Conservation (phyloP, 1,284 basidiomycete species). For the Schizopora paradoxa region DNA sequence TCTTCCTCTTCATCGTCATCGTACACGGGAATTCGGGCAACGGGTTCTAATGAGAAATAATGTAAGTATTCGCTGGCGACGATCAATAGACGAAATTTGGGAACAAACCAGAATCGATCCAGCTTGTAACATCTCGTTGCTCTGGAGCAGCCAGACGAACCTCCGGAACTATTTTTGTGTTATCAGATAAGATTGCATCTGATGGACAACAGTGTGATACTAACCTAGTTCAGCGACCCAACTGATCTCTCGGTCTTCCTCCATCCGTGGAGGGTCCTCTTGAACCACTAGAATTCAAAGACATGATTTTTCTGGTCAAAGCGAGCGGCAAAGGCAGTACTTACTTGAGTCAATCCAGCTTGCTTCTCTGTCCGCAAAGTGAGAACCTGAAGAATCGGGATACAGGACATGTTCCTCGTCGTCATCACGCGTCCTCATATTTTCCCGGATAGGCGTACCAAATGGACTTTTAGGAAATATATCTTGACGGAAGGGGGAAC, state of each 20-base stretch:
- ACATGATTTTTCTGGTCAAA: constrained; percentile 37
- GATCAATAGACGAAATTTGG: neutral
- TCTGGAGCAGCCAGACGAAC: constrained; percentile 22
- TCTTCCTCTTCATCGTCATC: constrained; percentile 38
- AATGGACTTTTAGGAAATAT: constrained; percentile 66
- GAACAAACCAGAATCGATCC: constrained; percentile 14
- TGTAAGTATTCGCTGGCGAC: neutral
- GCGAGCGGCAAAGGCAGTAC: neutral
- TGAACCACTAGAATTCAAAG: constrained; percentile 28
- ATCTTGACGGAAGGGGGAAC: constrained; percentile 46
- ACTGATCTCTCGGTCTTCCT: constrained; percentile 56
- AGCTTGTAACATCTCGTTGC: constrained; percentile 10
- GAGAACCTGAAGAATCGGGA: constrained; percentile 23
- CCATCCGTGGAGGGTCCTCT: neutral
- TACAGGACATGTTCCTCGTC: constrained; percentile 58
- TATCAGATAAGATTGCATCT: constrained; percentile 12
- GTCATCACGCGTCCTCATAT: constrained; percentile 22
- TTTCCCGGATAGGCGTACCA: constrained; percentile 61
- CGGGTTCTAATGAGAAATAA: neutral
- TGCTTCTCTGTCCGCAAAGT: constrained; percentile 7
- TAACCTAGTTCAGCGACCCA: constrained; percentile 69
- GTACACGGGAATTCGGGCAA: constrained; percentile 48
- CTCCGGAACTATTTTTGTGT: constrained; percentile 38
- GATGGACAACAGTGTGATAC: no score
- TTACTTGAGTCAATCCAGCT: constrained; percentile 3